Base-by-base conservation (phyloP, 495 filamentous ascomycete genomes). In the Lepidopterella palustris region DNA sequence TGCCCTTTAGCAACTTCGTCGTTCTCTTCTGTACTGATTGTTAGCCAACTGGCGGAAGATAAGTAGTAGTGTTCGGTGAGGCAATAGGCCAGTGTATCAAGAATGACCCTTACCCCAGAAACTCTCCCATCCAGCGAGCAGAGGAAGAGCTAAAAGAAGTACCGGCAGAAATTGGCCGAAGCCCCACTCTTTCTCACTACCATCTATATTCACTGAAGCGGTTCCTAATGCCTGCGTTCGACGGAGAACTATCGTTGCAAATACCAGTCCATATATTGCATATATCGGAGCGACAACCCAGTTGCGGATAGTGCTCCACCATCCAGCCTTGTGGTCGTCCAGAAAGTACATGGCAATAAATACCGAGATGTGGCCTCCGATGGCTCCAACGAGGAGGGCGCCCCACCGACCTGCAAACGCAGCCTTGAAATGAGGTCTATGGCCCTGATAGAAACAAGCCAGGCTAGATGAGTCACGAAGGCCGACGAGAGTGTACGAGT, bases 101-200 rank as follows among this genome's bases (percentile, higher is more conserved):
- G 31, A 35, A 18, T 21, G 21, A 25, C 11, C 29, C 55, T 54
- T 28, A 54, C 50, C 60, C 63, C 63, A 62, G 29, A 66, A 66
- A 53, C 55, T 62, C 45, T 66, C 63, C 63, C 63, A 66, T 21
- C 59, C 63, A 6, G 63, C 63, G 42, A 66, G 61, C 6, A 66
- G 18, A 1, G 63, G 63, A 29, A 66, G 32, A 5, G 56, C 63
- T 20, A 66, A 31, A 28, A 66, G 42, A 26, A 66, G 35, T 4
- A 66, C 23, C 1, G 59, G 59, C 27, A 66, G 35, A 31, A 66
- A 66, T 52, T 66, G 63, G 3, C 63, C 63, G 49, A 66, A 66
- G 1, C 63, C 60, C 63, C 63, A 66, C 9, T 55, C 49, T 35
- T 53, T 59, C 32, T 66, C 63, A 26, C 42, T 53, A 11, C 63